Evolutionary conservation across 352 stramenopile genomes (phyloP).

Genomic region (Thalassiosira mediterranea): DNA sequence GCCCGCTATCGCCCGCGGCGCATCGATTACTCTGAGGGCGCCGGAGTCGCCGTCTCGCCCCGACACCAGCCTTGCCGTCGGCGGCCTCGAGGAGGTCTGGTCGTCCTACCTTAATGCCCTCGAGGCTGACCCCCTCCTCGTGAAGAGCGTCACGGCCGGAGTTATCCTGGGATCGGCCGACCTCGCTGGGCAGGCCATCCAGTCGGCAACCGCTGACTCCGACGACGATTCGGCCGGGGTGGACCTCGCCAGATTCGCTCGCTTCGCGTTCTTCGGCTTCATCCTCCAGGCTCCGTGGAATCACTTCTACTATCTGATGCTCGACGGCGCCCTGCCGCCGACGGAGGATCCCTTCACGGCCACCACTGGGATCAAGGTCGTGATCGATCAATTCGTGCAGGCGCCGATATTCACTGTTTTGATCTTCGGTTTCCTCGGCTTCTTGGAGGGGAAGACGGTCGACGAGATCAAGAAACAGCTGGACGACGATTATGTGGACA

Average conservation of each 20-base stretch:
- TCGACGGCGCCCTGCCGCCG: conserved; percentile 78
- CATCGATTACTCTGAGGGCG: not conserved
- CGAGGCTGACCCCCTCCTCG: conserved; percentile 58
- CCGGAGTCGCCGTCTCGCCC: not conserved
- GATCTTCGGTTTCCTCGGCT: conserved; percentile 83
- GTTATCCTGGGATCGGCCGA: conserved; percentile 78
- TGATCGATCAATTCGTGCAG: conserved; percentile 87
- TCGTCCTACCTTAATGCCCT: conserved; percentile 68
- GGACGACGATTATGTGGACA: conserved; percentile 82
- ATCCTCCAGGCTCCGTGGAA: conserved; percentile 88
- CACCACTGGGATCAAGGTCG: conserved; percentile 82
- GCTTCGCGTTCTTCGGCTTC: conserved; percentile 89
- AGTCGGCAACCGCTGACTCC: conserved; percentile 15
- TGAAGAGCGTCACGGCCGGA: conserved; percentile 76
- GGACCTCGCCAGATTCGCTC: conserved; percentile 80
- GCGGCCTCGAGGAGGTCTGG: conserved; percentile 45
- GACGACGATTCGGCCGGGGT: conserved; percentile 25
- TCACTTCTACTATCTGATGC: conserved; percentile 89
- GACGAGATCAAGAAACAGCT: conserved; percentile 79
- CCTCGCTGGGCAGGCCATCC: conserved; percentile 68
- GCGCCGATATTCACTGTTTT: conserved; percentile 86
- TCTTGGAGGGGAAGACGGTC: conserved; percentile 80
- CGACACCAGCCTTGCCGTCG: conserved; percentile 1
- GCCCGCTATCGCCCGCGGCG: not conserved
- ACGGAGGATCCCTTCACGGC: conserved; percentile 81